phyloP scores from a whole-genome alignment of 768 basidiomycete species.

The Tricholoma furcatifolium region DNA sequence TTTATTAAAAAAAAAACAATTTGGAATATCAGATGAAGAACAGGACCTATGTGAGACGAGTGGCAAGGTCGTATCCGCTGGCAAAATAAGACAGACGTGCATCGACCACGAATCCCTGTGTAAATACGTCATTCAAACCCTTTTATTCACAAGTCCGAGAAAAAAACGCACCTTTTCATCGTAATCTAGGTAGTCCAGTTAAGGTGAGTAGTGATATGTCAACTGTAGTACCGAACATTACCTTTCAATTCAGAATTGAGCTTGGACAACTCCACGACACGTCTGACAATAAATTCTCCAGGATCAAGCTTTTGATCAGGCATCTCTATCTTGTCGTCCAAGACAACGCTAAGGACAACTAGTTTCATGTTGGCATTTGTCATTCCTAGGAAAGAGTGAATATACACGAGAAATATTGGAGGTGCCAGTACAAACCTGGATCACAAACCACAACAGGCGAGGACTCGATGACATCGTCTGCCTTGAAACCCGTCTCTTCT shows the following conservation, averaged over 20 bases:
- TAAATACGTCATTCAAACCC: background rate
- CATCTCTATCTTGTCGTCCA: constrained; percentile 64
- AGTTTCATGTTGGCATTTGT: constrained; percentile 92
- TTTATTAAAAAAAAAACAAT: background rate
- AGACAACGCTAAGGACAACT: constrained; percentile 64
- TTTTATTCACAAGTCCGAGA: background rate
- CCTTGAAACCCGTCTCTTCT: constrained; percentile 91
- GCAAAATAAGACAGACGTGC: constrained; percentile 79
- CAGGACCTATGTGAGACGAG: constrained; percentile 21
- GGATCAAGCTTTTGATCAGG: constrained; percentile 77
- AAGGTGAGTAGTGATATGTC: constrained; percentile 7
- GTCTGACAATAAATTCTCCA: constrained; percentile 83
- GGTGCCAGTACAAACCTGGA: constrained; percentile 50
- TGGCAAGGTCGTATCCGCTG: constrained; percentile 61
- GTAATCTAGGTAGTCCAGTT: constrained; percentile 43
- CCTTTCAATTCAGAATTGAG: constrained; percentile 67
- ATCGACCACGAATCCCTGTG: constrained; percentile 66
- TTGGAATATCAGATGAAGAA: background rate
- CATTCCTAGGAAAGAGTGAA: constrained; percentile 62
- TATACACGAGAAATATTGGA: background rate
- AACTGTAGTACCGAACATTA: constrained; percentile 27
- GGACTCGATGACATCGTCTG: constrained; percentile 58
- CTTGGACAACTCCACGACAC: constrained; percentile 66
- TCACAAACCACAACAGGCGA: constrained; percentile 65
- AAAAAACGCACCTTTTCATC: constrained; percentile 45